These are phyloP conservation scores for Parathielavia hyrcaniae DNA, from an alignment of 495 filamentous ascomycete genomes.

Conservation along the genomic window DNA sequence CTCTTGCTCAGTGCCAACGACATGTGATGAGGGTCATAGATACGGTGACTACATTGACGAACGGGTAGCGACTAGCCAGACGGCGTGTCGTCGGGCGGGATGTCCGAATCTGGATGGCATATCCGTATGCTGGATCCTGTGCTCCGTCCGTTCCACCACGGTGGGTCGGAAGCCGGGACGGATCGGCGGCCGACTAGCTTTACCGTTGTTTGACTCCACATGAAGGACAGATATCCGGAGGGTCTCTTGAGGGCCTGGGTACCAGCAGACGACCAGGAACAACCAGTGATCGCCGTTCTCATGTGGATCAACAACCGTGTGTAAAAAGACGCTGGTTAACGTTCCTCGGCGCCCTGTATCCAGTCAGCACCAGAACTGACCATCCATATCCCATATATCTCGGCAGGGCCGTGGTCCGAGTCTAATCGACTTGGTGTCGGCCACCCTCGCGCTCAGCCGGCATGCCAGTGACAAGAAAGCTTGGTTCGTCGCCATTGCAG, in stretches of 20 bases:
- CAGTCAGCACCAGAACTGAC: conserved; percentile 16
- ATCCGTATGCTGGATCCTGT: no score
- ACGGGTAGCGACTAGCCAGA: no score
- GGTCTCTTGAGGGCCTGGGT: no score
- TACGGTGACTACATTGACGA: background rate
- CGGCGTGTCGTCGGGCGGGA: no score
- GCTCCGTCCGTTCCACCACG: no score
- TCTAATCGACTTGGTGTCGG: conserved; percentile 40
- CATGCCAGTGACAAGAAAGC: conserved; percentile 23
- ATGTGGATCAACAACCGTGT: background rate
- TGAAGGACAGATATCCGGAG: no score
- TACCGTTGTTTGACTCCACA: no score
- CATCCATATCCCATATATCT: conserved; percentile 51
- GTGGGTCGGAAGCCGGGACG: no score
- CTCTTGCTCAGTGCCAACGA: no score
- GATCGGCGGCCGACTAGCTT: no score
- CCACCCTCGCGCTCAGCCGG: conserved; percentile 7
- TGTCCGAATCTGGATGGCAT: no score
- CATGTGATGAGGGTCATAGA: background rate
- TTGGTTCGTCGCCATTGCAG: conserved; percentile 43
- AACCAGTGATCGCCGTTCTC: background rate
- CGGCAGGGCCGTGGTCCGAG: conserved; percentile 51
- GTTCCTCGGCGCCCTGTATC: conserved; percentile 6
- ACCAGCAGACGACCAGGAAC: background rate
- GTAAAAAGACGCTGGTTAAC: background rate